These are phyloP conservation scores for Trypanosoma lewisi DNA, from an alignment of 208 protist genomes.

Conservation along the genomic window DNA sequence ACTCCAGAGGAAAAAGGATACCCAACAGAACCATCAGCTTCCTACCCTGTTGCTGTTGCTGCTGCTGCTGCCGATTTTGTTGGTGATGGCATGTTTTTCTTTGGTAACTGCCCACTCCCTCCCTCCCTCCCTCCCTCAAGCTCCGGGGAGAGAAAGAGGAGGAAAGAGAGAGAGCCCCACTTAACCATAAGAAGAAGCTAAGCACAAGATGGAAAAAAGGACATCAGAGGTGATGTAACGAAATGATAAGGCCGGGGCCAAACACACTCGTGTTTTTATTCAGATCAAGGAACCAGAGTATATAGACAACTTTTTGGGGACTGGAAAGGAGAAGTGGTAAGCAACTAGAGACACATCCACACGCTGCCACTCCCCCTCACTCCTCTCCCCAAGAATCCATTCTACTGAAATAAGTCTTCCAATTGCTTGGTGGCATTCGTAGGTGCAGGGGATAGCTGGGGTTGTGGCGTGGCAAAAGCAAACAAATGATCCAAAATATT, in stretches of 20 bases:
- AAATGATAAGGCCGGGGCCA: too few relatives aligned
- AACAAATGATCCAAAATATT: slow-evolving; percentile 51
- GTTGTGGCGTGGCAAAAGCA: slow-evolving; percentile 14
- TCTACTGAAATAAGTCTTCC: slow-evolving; percentile 43
- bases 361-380: background rate
- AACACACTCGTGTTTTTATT: too few relatives aligned
- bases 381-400: background rate
- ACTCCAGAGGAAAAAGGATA: background rate
- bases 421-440: slow-evolving; percentile 15
- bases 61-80: background rate
- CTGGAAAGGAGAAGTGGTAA: background rate
- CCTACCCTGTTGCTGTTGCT: background rate
- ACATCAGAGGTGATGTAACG: too few relatives aligned
- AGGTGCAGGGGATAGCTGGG: background rate
- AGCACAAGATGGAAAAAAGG: background rate
- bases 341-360: background rate
- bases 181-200: background rate
- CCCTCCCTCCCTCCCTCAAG: background rate
- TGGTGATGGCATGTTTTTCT: slow-evolving; percentile 7
- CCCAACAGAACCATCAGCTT: background rate
- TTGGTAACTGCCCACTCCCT: too few relatives aligned
- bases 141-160: background rate
- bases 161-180: background rate
- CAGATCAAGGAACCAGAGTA: too few relatives aligned
- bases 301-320: background rate